Base-by-base conservation (phyloP, 345 rosid genomes). In the Eutrema japonicum region DNA sequence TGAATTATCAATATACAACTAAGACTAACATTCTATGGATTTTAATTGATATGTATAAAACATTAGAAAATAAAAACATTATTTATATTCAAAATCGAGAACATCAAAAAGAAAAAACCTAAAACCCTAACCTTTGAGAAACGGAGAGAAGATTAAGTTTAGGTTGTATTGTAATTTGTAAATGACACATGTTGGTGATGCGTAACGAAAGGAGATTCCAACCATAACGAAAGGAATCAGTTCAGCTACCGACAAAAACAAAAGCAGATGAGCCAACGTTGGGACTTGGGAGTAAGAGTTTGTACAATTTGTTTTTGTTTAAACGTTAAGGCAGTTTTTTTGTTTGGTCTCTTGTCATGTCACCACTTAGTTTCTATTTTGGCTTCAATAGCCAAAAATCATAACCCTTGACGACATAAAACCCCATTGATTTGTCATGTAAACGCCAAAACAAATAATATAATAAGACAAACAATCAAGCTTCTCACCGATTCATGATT, bases 341-440 rank as follows among this genome's bases (percentile, higher is more conserved):
- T 70, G 71, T 70, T 70, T 76, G 60, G 79, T 76, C 62, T 55
- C 66, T 40, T 26, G 55, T 76, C 75, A 70, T 48, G 52, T 70
- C 79, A 76, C 38, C 41, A 69, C 30, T 59, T 36, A 36, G 56
- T 65, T 12, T 57, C 35, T 8, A 37, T 65, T 55, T 46, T 66
- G 36, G 42, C 36, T 12, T 68, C 58, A 35, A 45, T 52, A 35
- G 43, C 56, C 65, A 54, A 32, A 14, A 54, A 70, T 70, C 75
- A 70, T 32, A 64, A 37, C 42, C 51, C 53, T 69, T 70, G 65
- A 63, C 53, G 71, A 76, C 71, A 70, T 56, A 40, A 57, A 53
- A 40, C 66, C 75, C 35, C 71, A 45, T 64, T 71, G 60, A 30
- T 8, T 46, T 49, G 69, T 68, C 74, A 74, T 33, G 30, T 66